Evolutionary conservation across 768 basidiomycete species (phyloP), one percentile per base, ranked within the genome.

Genomic region (Amanita jacksonii): DNA sequence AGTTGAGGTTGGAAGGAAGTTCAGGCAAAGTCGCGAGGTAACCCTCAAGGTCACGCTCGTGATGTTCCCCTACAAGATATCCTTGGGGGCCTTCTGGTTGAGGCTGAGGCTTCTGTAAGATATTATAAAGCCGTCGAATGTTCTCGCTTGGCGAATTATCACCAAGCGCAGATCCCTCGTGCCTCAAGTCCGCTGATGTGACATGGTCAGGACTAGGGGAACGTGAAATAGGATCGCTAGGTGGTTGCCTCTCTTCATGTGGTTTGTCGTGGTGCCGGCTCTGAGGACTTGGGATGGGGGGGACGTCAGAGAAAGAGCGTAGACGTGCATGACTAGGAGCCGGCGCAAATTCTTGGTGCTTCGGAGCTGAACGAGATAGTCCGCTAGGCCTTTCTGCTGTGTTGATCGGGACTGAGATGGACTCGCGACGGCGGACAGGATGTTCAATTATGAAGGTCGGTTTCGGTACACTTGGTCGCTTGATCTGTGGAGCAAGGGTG

Each of bases 401-500:
- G 6, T 6, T 28, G n/a, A 27, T 18, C 12, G 18, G 33, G 12
- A 9, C 16, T 13, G 43, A 37, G 6, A 37, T 16, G 12, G 44
- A 45, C 27, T 31, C 44, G 19, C 36, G 44, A n/a, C 44, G 44
- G 10, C 44, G 44, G 25, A 13, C 25, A 1, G 44, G 16, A 38
- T 45, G 36, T n/a, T 45, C 44, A 20, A 49, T 33, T 23, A 38
- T 45, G 19, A 38, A 38, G 25, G 48, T 8, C 5, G 46, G 36
- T 39, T 12, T 44, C 7, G 46, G 37, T 31, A 19, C n/a, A 43
- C 22, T 37, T 35, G 42, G 15, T n/a, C 35, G 27, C 38, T 19
- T 45, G 50, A n/a, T 46, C 51, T 38, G 46, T 38, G 36, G n/a
- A 56, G 56, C 19, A 48, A 55, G 22, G 46, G 28, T 16, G 2